phyloP scores from a whole-genome alignment of 176 grass and related monocot genomes.

The Pharus latifolius region DNA sequence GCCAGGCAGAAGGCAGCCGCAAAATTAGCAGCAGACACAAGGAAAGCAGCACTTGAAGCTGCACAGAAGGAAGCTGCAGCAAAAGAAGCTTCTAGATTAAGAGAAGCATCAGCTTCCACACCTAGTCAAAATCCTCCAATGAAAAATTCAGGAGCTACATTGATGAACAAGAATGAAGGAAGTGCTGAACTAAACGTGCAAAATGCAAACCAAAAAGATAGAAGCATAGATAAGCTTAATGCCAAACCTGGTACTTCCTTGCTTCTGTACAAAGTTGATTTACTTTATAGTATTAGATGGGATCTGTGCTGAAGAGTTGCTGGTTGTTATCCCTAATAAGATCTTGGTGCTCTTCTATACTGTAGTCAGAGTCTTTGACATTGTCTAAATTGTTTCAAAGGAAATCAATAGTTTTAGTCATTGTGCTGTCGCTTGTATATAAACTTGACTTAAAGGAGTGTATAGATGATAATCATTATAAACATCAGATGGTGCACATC shows the following conservation, averaged over 20 bases:
- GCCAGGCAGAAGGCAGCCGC: conserved; percentile 58
- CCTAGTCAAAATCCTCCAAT: conserved; percentile 17
- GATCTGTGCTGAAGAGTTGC: neutral
- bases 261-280: conserved; percentile 1
- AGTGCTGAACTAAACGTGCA: neutral
- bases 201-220: too few species aligned
- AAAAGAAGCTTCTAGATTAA: conserved; percentile 54
- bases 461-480: neutral
- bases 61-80: conserved; percentile 62
- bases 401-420: neutral
- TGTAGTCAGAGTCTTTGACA: neutral
- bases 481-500: neutral
- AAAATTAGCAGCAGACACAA: conserved; percentile 69
- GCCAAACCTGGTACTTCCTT: neutral
- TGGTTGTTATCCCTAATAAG: neutral
- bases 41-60: conserved; percentile 48
- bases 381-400: neutral
- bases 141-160: neutral
- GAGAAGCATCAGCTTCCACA: conserved; percentile 25
- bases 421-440: neutral
- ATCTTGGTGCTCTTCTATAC: neutral
- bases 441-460: neutral
- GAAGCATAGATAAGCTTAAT: too few species aligned
- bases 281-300: neutral
- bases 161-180: neutral